Conservation (phyloP, 2,329 filamentous ascomycete genomes). For the Teratosphaeria pseudoeucalypti region DNA sequence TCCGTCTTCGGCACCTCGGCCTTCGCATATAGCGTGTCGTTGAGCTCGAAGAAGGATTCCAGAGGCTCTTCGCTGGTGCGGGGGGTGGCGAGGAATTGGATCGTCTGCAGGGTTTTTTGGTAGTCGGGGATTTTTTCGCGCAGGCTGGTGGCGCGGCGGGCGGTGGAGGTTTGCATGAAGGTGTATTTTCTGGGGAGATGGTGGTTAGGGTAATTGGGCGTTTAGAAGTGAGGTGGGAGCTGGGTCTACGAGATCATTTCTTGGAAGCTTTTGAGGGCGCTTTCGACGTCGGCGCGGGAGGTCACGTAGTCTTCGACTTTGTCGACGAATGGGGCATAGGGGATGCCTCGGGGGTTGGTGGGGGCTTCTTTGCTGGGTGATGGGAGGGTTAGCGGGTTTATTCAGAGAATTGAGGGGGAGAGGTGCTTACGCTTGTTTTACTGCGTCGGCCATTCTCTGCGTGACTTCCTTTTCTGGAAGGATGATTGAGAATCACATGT, state of each 20-base stretch:
- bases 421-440: not conserved
- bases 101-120: conserved; percentile 86
- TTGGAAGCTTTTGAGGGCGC: conserved; percentile 71
- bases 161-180: conserved; percentile 95
- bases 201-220: conserved; percentile 6
- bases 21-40: conserved; percentile 89
- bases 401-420: not conserved
- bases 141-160: conserved; percentile 68
- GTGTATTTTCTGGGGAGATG: conserved; percentile 72
- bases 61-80: conserved; percentile 45
- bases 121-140: conserved; percentile 97
- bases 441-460: not conserved
- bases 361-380: conserved; percentile 33
- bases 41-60: conserved; percentile 89
- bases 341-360: conserved; percentile 75
- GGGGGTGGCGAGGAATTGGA: conserved; percentile 68
- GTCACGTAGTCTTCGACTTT: conserved; percentile 81
- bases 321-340: conserved; percentile 75
- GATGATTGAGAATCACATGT: not conserved
- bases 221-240: not conserved
- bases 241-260: conserved; percentile 76
- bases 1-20: conserved; percentile 72
- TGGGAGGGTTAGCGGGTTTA: not conserved
- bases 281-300: conserved; percentile 67
- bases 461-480: not conserved